These are phyloP conservation scores for Cladosporium sp. DNA, from an alignment of 2,329 filamentous ascomycete genomes.

Conservation along the genomic window DNA sequence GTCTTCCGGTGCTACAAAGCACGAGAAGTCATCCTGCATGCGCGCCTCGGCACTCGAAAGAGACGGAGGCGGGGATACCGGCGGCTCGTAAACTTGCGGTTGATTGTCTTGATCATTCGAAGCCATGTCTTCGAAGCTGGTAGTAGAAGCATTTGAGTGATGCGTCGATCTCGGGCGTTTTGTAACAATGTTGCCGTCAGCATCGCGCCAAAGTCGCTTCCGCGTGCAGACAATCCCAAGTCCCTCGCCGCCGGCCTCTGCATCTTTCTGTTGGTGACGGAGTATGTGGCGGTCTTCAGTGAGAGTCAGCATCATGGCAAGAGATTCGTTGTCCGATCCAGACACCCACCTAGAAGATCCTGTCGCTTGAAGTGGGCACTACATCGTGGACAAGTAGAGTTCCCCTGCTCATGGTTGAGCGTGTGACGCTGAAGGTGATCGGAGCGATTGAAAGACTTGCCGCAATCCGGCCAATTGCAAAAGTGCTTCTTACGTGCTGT, in stretches of 20 bases:
- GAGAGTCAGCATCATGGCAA: background rate
- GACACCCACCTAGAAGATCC: slow-evolving; percentile 56
- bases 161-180: slow-evolving; percentile 35
- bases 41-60: slow-evolving; percentile 1
- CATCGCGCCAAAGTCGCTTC: slow-evolving; percentile 58
- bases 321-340: background rate
- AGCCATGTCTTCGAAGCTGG: background rate
- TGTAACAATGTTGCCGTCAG: slow-evolving; percentile 54
- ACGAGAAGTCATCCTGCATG: slow-evolving; percentile 8
- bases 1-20: slow-evolving; percentile 2
- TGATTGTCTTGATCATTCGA: background rate
- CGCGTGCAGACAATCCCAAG: slow-evolving; percentile 51
- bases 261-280: slow-evolving; percentile 55
- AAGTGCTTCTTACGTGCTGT: slow-evolving; percentile 20
- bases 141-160: background rate
- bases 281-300: slow-evolving; percentile 59
- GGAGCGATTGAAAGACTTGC: slow-evolving; percentile 56
- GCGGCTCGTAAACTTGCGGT: background rate
- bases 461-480: slow-evolving; percentile 51
- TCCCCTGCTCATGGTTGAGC: slow-evolving; percentile 56
- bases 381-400: slow-evolving; percentile 60
- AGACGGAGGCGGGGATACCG: slow-evolving; percentile 14
- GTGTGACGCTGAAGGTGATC: slow-evolving; percentile 61
- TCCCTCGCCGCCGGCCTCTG: slow-evolving; percentile 51
- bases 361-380: slow-evolving; percentile 62